Evolutionary conservation across 495 filamentous ascomycete genomes (phyloP), one percentile per base, ranked within the genome.

Genomic region (Penicillium ochrochloron): DNA sequence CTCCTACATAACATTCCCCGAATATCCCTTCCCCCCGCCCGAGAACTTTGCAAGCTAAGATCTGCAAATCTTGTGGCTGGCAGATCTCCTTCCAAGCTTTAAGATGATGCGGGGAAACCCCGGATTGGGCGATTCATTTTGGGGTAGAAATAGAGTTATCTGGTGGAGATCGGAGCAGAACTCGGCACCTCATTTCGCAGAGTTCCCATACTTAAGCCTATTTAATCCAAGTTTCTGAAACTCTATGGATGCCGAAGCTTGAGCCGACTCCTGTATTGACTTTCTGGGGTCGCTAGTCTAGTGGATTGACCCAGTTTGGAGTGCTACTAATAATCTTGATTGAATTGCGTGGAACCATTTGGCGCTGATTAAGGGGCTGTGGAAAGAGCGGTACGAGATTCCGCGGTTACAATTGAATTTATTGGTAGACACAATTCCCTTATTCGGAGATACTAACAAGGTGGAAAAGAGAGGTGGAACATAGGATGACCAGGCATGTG

Each of bases 101-200:
- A 37, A 56, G n/a, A 56, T 37, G 53, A 21, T 37, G 33, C 31
- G 53, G 31, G 31, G 53, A 37, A 37, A 56, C 53, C 53, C 53
- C 53, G n/a, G 53, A 56, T 56, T 33, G 53, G 53, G 31, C 11
- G 17, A 34, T n/a, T n/a, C 2, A 21, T 8, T 3, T 55, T 56
- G n/a, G 51, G 51, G 31, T 56, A 21, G 5, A 37, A 56, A 37
- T 56, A 37, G n/a, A 56, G 53, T 56, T 33, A 56, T n/a, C 6
- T 34, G 19, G 53, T 56, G 53, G 53, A 31, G 53, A 56, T 56
- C 53, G 33, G 33, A 56, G 53, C 29, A 56, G 5, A 35, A 7
- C 21, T 56, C 53, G 53, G 53, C 53, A 56, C 33, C 19, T 56
- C 31, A 21, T 31, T 31, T 35, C 1, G 31, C 27, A 33, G 31